Conservation (phyloP, 345 rosid species). For the Linum lewisii region DNA sequence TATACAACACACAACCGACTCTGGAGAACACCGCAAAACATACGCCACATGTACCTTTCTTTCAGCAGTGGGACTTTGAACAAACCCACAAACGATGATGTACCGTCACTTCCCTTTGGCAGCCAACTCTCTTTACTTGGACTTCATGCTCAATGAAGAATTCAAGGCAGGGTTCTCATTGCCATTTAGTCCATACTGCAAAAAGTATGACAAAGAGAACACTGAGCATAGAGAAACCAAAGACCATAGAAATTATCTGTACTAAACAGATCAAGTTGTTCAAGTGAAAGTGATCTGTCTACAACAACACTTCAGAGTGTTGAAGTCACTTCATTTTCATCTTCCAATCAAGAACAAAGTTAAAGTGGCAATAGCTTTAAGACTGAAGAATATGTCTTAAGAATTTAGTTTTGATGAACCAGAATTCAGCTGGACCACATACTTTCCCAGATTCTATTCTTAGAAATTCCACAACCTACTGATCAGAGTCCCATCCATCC, state of each 20-base stretch:
- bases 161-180: conserved; percentile 22
- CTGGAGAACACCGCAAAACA: not conserved
- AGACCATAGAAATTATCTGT: not conserved
- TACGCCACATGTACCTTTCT: not conserved
- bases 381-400: no score
- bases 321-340: not conserved
- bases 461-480: no score
- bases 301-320: no score
- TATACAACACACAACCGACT: not conserved
- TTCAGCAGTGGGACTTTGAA: not conserved
- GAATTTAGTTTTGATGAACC: no score
- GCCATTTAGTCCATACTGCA: conserved; percentile 52
- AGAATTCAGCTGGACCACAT: no score
- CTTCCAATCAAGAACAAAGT: no score
- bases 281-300: no score
- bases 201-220: conserved; percentile 5
- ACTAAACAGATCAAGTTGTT: not conserved
- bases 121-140: conserved; percentile 19
- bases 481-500: not conserved
- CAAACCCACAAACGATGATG: not conserved
- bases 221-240: not conserved
- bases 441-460: no score
- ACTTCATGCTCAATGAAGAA: conserved; percentile 31
- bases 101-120: not conserved
- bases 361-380: no score